Conservation (phyloP, 768 basidiomycete genomes). For the Leccinum variicolor region DNA sequence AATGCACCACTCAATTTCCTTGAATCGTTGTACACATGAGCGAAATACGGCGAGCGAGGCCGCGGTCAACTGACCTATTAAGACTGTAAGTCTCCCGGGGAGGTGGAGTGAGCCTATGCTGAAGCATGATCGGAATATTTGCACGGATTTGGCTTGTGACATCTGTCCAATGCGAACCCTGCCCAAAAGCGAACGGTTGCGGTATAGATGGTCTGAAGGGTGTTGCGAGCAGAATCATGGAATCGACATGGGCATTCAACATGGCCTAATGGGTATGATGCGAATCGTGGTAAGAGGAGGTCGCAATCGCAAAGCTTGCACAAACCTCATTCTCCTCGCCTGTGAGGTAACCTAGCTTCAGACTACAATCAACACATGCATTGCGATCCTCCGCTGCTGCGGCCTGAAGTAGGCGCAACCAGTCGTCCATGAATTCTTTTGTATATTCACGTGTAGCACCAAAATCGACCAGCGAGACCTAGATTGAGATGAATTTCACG, state of each 20-base stretch:
- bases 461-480: constrained; percentile 92
- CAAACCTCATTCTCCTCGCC: constrained; percentile 79
- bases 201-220: constrained; percentile 69
- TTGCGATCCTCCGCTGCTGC: constrained; percentile 67
- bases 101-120: constrained; percentile 85
- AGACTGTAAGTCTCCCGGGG: constrained; percentile 93
- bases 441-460: constrained; percentile 90
- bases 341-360: constrained; percentile 85
- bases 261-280: constrained; percentile 46
- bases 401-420: constrained; percentile 80
- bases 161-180: constrained; percentile 56
- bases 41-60: background rate
- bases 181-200: constrained; percentile 81
- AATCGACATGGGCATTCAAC: constrained; percentile 81
- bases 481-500: background rate
- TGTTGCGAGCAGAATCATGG: constrained; percentile 79
- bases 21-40: background rate
- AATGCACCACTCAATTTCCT: constrained; percentile 82
- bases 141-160: constrained; percentile 77
- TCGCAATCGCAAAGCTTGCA: background rate
- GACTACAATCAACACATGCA: constrained; percentile 68
- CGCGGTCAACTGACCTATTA: constrained; percentile 59
- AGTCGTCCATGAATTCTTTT: constrained; percentile 82
- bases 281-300: background rate
- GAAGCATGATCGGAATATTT: constrained; percentile 87